These are phyloP conservation scores for Raphanus hybrid DNA, from an alignment of 441 rosid genomes.

Conservation along the genomic window DNA sequence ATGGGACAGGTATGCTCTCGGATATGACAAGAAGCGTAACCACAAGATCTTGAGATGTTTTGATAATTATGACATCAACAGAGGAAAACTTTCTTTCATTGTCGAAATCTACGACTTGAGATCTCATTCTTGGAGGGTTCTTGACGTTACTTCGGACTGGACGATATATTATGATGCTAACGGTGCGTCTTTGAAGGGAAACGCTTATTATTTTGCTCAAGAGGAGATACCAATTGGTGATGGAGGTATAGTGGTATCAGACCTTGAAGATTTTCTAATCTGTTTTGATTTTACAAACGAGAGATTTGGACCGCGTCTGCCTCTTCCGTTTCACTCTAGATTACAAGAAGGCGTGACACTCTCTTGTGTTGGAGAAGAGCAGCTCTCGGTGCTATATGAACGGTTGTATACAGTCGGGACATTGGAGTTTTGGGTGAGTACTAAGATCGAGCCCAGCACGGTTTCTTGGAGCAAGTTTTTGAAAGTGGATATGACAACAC, in stretches of 20 bases:
- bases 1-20: neutral
- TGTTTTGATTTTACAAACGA: conserved; percentile 13
- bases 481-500: neutral
- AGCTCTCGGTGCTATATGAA: neutral
- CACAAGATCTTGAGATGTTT: neutral
- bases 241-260: neutral
- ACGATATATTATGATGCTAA: neutral
- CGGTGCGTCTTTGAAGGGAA: neutral
- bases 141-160: neutral
- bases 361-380: conserved; percentile 3
- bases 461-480: neutral
- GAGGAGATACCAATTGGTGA: neutral
- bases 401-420: neutral
- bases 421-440: conserved; percentile 1
- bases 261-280: neutral
- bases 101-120: conserved; percentile 1
- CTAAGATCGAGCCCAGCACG: neutral
- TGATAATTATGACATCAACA: neutral
- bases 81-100: neutral
- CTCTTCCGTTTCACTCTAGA: conserved; percentile 8
- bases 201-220: neutral
- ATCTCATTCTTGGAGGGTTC: neutral
- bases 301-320: conserved; percentile 8
- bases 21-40: conserved; percentile 1
- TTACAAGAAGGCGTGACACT: neutral